These are phyloP conservation scores for Trichoderma virens DNA, from an alignment of 495 filamentous ascomycete genomes.

Conservation along the genomic window DNA sequence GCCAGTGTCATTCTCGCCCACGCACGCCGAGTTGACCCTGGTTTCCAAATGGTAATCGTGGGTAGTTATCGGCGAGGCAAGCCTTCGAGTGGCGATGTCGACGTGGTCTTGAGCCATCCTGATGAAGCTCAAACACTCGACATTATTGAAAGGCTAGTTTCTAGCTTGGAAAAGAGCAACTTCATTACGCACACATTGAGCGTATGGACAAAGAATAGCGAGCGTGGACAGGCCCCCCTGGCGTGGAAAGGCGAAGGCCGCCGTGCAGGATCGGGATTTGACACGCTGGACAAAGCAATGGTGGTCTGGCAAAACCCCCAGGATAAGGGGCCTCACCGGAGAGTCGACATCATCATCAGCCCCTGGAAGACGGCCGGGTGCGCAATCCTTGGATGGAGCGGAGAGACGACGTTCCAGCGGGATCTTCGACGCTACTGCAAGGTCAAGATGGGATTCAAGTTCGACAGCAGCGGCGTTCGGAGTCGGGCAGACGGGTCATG, in stretches of 20 bases:
- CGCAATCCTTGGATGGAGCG: slow-evolving; percentile 81
- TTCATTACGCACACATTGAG: slow-evolving; percentile 81
- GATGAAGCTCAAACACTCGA: slow-evolving; percentile 56
- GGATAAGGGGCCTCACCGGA: slow-evolving; percentile 51
- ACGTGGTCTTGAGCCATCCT: slow-evolving; percentile 76
- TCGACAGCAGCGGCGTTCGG: slow-evolving; percentile 83
- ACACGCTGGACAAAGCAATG: slow-evolving; percentile 83
- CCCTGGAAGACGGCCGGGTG: slow-evolving; percentile 86
- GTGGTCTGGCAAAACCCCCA: slow-evolving; percentile 85
- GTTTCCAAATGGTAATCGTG: slow-evolving; percentile 65
- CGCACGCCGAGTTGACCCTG: slow-evolving; percentile 45
- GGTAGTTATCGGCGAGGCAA: slow-evolving; percentile 87
- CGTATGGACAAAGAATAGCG: slow-evolving; percentile 55
- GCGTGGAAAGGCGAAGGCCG: slow-evolving; percentile 37
- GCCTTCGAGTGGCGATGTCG: slow-evolving; percentile 65
- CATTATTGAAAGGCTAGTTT: slow-evolving; percentile 61
- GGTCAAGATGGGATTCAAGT: slow-evolving; percentile 65
- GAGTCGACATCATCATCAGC: slow-evolving; percentile 89
- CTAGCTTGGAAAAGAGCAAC: slow-evolving; percentile 53
- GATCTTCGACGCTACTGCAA: slow-evolving; percentile 79
- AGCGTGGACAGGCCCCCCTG: slow-evolving; percentile 61
- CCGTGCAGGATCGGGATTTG: slow-evolving; percentile 54
- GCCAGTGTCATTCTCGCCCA: slow-evolving; percentile 50
- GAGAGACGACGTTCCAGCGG: slow-evolving; percentile 81
- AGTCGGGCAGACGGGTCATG: slow-evolving; percentile 54